phyloP scores from a whole-genome alignment of 2,329 filamentous ascomycete genomes.

The Colletotrichum sp. region DNA sequence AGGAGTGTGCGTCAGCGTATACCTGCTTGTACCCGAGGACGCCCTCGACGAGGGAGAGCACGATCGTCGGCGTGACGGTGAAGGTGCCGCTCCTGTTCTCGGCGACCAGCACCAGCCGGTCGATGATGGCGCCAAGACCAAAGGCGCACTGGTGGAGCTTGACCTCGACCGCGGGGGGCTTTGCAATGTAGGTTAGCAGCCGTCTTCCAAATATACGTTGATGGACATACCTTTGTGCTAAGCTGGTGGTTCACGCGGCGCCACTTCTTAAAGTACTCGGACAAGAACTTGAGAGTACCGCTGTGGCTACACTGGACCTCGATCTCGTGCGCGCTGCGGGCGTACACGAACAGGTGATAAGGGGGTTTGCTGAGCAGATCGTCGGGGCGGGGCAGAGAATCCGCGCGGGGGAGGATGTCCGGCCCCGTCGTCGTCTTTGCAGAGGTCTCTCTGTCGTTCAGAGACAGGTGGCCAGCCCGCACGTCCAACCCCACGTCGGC shows the following conservation, averaged over 20 bases:
- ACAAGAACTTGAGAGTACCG: constrained; percentile 47
- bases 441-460: constrained; percentile 7
- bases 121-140: constrained; percentile 47
- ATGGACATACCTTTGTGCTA: constrained; percentile 31
- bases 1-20: constrained; percentile 14
- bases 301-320: constrained; percentile 54
- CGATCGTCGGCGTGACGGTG: constrained; percentile 44
- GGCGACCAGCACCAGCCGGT: constrained; percentile 44
- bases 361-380: constrained; percentile 52
- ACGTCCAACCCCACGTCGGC: constrained; percentile 43
- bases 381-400: constrained; percentile 49
- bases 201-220: background rate
- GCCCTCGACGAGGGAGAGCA: constrained; percentile 51
- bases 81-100: constrained; percentile 35
- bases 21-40: constrained; percentile 49
- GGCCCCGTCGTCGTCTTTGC: background rate
- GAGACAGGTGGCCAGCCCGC: constrained; percentile 25
- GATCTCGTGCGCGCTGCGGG: constrained; percentile 33
- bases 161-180: constrained; percentile 49
- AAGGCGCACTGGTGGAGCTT: constrained; percentile 49
- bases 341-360: constrained; percentile 49
- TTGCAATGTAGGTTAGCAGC: background rate
- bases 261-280: constrained; percentile 53
- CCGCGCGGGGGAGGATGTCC: constrained; percentile 45
- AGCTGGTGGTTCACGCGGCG: constrained; percentile 46